Evolutionary conservation across 495 filamentous ascomycete genomes (phyloP), one percentile per base, ranked within the genome.

Genomic region (Penicillium coffeae): DNA sequence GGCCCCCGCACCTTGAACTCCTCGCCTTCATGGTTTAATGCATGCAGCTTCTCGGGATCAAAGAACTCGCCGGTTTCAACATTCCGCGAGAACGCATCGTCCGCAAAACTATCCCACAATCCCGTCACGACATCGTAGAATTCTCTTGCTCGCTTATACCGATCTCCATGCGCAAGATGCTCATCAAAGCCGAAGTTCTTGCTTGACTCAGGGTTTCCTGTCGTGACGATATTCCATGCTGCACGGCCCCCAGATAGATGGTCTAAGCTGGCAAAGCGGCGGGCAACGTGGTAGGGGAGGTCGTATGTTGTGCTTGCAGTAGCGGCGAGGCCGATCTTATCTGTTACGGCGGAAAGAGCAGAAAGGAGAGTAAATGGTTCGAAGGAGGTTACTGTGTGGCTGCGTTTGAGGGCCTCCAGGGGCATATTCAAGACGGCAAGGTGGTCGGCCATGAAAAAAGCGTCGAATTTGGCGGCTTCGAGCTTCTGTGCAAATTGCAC

Each of bases 281-380:
- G 70, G 0, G 82, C 82, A 20, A 86, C 70, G 45, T 83, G 80
- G 50, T 83, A 86, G 2, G 83, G 82, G 37, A 76, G 70, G 47
- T 85, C 83, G 51, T 85, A 85, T 0, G 80, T 84, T 1, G 68
- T 84, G 12, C 77, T 79, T 2, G 80, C 66, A 15, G 88, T 86
- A 0, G 68, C 68, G 1, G 68, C 68, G n/a, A 78, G 69, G 8
- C 73, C 72, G 25, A 78, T 78, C 47, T 72, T 75, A 2, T 68
- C 55, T 0, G 72, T 78, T 6, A 75, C 69, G 2, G 67, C 56
- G 0, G 72, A 73, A 0, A 78, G 52, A 5, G 72, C 75, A 1
- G 73, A 73, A 51, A 78, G 71, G 1, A 76, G 60, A 3, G 73
- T 78, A 51, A 78, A 78, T 5, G 61, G 68, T 14, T 71, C 70